Evolutionary conservation across 345 rosid species (phyloP).

Genomic region (Populus alba): DNA sequence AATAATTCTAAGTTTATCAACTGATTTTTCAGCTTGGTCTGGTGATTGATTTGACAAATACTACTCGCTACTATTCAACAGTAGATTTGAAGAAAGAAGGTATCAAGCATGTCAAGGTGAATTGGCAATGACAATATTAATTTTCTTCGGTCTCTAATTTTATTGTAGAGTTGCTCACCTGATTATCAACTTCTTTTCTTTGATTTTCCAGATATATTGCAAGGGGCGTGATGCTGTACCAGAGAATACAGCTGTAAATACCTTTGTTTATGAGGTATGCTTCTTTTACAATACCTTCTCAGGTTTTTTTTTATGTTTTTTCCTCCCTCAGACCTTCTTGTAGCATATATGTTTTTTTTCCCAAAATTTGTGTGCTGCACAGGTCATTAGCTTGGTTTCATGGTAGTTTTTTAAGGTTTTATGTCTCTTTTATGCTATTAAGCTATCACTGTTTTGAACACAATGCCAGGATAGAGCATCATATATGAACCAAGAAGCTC

Average conservation of each 20-base stretch:
- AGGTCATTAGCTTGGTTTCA: neutral
- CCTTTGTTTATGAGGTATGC: conserved; percentile 79
- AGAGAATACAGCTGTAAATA: conserved; percentile 77
- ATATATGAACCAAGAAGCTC: neutral
- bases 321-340: neutral
- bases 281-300: neutral
- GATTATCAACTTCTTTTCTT: conserved; percentile 15
- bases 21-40: conserved; percentile 72
- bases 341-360: neutral
- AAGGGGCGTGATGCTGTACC: conserved; percentile 93
- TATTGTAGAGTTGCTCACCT: neutral
- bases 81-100: conserved; percentile 76
- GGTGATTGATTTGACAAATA: conserved; percentile 98
- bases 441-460: neutral
- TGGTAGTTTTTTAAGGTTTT: neutral
- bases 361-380: neutral
- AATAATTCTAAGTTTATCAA: conserved; percentile 1
- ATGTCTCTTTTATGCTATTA: neutral
- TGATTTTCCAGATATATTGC: conserved; percentile 70
- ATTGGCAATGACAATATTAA: conserved; percentile 1
- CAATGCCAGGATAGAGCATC: neutral
- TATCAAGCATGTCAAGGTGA: conserved; percentile 91
- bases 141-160: neutral
- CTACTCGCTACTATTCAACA: conserved; percentile 75
- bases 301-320: neutral